Evolutionary conservation across 192 early-diverging fungal genomes (phyloP).

Genomic region (Fimicolochytrium jonesii): DNA sequence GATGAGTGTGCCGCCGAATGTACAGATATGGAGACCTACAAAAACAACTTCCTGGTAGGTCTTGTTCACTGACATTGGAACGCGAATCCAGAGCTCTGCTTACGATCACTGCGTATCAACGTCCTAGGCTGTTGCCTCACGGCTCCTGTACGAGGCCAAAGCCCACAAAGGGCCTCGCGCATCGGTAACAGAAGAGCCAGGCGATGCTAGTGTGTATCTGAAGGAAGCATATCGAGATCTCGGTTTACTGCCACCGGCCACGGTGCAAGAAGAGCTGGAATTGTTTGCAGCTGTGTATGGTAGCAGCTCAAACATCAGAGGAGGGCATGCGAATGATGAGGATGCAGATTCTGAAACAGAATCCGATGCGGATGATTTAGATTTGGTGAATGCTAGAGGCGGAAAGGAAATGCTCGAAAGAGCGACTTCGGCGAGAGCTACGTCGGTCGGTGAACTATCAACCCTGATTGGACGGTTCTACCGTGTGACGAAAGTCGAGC

Average conservation of each 20-base stretch:
- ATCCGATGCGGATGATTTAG: slow-evolving; percentile 6
- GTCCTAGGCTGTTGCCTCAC: neutral
- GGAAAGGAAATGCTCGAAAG: neutral
- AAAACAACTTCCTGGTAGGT: slow-evolving; percentile 24
- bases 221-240: slow-evolving; percentile 6
- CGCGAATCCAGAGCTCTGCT: no score
- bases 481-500: slow-evolving; percentile 11
- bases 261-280: neutral
- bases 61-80: no score
- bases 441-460: slow-evolving; percentile 2
- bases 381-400: neutral
- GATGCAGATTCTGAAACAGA: slow-evolving; percentile 6
- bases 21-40: neutral
- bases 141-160: slow-evolving; percentile 10
- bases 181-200: no score
- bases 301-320: no score
- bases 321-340: no score
- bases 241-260: neutral
- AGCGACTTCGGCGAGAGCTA: slow-evolving; percentile 4
- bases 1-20: slow-evolving; percentile 16
- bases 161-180: no score
- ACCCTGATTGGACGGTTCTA: slow-evolving; percentile 5
- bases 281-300: no score
- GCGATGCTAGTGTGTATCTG: no score
- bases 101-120: no score